Conservation (phyloP, 306 rosid genomes). For the Heteromeles arbutifolia region DNA sequence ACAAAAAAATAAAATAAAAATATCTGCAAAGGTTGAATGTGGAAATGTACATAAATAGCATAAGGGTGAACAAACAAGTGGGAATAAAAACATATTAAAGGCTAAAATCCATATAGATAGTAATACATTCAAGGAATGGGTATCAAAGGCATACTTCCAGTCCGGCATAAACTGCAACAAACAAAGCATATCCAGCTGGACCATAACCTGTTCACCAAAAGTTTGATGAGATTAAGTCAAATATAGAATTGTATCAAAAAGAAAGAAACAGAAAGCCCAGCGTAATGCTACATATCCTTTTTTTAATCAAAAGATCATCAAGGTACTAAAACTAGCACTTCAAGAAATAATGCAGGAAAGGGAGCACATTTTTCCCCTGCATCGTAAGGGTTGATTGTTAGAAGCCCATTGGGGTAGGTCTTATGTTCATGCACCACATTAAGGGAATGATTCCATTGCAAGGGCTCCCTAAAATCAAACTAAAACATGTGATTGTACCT, state of each 20-base stretch:
- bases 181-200: slow-evolving; percentile 87
- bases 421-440: neutral
- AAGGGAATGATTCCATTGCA: neutral
- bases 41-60: neutral
- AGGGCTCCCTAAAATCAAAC: neutral
- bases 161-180: slow-evolving; percentile 93
- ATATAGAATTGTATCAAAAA: neutral
- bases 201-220: slow-evolving; percentile 75
- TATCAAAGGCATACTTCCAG: slow-evolving; percentile 53
- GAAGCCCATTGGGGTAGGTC: neutral
- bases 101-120: neutral
- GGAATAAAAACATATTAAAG: neutral
- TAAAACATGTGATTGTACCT: neutral
- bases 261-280: neutral
- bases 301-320: neutral
- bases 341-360: neutral
- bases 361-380: neutral
- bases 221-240: neutral
- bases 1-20: neutral
- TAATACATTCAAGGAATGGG: slow-evolving; percentile 4
- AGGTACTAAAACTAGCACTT: neutral
- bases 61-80: neutral
- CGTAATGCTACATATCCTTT: neutral
- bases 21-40: neutral
- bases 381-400: neutral